Base-by-base conservation (phyloP, 495 filamentous ascomycete genomes). In the Xylaria intraflava region DNA sequence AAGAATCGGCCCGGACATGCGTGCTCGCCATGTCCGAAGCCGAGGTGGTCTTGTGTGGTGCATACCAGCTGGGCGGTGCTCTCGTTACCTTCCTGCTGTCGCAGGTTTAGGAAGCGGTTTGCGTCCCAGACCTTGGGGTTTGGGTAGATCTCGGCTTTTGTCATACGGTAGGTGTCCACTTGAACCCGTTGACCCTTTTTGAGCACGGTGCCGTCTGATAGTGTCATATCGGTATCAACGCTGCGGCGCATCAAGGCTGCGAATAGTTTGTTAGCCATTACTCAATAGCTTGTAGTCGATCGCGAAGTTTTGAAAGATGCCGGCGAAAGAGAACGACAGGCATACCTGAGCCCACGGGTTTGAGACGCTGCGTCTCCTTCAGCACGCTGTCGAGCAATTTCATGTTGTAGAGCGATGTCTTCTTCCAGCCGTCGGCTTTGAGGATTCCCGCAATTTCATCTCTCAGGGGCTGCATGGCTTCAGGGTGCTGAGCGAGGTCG, bases 341-440 rank as follows among this genome's bases (percentile, higher is more conserved):
- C 23, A 22, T 46, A 62, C 66, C 55, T 60, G 72, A 72, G 20
- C 9, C 51, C 5, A 67, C 49, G 1, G 72, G 72, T 40, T 74
- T 72, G 11, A 75, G 6, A 0, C 76, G 60, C 54, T 73, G 70
- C 10, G 61, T 65, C 57, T 78, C 76, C 49, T 75, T 78, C 35
- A 78, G 36, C 5, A 76, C 67, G 59, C 71, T 75, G 57, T 80
- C 77, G 58, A 82, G 66, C 31, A 78, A 55, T 56, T 74, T 74
- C 64, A 83, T 57, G 55, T 78, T 81, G 39, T 72, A 69, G 12
- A 81, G 54, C 7, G 71, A 72, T 11, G 66, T 65, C 61, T 77
- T 80, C 20, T 72, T 71, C 65, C 78, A 67, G 10, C 63, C 67
- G 31, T 64, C 59, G 8, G 69, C 58, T 14, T 54, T 44, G 20